These are phyloP conservation scores for Alternaria infectoria DNA, from an alignment of 2,329 filamentous ascomycete genomes.

Conservation along the genomic window DNA sequence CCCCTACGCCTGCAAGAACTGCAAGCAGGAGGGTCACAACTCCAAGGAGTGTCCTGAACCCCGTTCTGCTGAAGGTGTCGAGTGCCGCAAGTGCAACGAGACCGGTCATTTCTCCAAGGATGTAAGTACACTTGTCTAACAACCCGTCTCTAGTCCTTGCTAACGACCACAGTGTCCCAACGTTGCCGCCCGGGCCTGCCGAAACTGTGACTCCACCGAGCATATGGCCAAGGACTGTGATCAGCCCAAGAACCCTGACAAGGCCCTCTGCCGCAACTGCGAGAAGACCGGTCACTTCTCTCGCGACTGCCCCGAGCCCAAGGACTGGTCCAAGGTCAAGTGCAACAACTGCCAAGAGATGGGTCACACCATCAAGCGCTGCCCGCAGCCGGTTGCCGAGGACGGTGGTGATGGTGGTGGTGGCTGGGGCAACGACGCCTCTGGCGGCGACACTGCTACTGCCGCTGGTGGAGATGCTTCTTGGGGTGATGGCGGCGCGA, in stretches of 20 bases:
- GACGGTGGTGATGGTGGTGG: constrained; percentile 18
- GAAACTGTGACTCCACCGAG: constrained; percentile 46
- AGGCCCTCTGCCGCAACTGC: constrained; percentile 65
- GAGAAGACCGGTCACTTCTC: constrained; percentile 67
- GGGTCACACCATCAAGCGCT: constrained; percentile 46
- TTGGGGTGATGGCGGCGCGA: constrained; percentile 12
- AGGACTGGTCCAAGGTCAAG: constrained; percentile 57
- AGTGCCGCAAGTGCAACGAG: constrained; percentile 70
- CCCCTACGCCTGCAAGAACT: constrained; percentile 72
- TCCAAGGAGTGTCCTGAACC: constrained; percentile 52
- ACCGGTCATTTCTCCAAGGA: constrained; percentile 50
- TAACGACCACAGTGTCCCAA: constrained; percentile 41
- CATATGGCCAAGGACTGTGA: constrained; percentile 48
- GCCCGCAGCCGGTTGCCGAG: constrained; percentile 37
- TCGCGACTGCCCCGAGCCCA: constrained; percentile 64
- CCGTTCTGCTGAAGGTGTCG: constrained; percentile 61
- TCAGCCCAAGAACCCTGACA: constrained; percentile 45
- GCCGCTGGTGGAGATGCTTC: constrained; percentile 25
- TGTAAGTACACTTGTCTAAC: constrained; percentile 16
- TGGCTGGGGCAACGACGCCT: constrained; percentile 18
- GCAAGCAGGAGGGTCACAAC: constrained; percentile 57
- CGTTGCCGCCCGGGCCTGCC: constrained; percentile 40
- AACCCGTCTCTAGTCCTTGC: not conserved
- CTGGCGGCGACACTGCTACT: constrained; percentile 8
- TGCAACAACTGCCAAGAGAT: constrained; percentile 56